Percentiles rank a stretch among this genome's conserved stretches.
These are phyloP conservation scores for Euphorbia corollata DNA, from an alignment of 441 rosid genomes.

Conservation along the genomic window DNA sequence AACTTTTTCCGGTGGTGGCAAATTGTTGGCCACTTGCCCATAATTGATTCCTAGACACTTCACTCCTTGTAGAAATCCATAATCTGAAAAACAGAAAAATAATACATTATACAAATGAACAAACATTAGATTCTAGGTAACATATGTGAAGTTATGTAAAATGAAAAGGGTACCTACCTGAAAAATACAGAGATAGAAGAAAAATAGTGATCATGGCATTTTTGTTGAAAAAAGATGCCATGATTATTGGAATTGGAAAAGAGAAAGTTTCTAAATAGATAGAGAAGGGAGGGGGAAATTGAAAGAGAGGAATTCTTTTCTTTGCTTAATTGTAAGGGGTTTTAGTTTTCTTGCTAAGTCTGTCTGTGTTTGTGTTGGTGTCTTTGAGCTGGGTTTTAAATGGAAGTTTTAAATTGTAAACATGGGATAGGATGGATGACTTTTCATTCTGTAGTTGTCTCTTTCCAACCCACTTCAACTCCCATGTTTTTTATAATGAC, in stretches of 20 bases:
- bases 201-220: slow-evolving; percentile 27
- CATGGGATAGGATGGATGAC: background rate
- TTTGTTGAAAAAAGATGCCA: slow-evolving; percentile 30
- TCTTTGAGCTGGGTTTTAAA: slow-evolving; percentile 27
- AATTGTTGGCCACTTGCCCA: slow-evolving; percentile 46
- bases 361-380: slow-evolving; percentile 17
- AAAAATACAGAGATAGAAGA: slow-evolving; percentile 32
- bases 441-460: slow-evolving; percentile 23
- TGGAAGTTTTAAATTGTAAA: slow-evolving; percentile 2
- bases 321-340: slow-evolving; percentile 43
- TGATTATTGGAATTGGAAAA: slow-evolving; percentile 2
- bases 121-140: no score
- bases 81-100: slow-evolving; percentile 25
- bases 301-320: slow-evolving; percentile 44
- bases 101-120: no score
- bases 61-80: slow-evolving; percentile 38
- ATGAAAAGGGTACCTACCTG: slow-evolving; percentile 55
- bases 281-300: background rate
- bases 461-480: slow-evolving; percentile 27
- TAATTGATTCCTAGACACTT: slow-evolving; percentile 51
- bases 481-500: slow-evolving; percentile 11
- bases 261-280: background rate
- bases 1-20: slow-evolving; percentile 40
- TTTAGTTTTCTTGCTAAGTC: slow-evolving; percentile 25
- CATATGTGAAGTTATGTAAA: no score